Base-by-base conservation (phyloP, 2,329 filamentous ascomycete species). In the Massarina eburnea region DNA sequence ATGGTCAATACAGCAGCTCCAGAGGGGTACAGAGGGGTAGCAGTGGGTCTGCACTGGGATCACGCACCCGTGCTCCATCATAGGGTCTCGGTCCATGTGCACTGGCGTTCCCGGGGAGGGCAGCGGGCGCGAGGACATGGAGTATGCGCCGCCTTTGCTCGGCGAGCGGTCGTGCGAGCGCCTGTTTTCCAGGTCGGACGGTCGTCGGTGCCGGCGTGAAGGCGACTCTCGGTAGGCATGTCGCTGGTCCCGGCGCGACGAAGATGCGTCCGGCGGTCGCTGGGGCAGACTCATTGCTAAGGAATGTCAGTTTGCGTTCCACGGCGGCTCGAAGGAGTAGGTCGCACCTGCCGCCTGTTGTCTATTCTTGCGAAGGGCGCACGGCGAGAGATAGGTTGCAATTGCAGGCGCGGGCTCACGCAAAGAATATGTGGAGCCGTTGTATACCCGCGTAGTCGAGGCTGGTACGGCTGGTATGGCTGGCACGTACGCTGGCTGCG, bases 151-250 rank as follows among this genome's bases (percentile, higher is more conserved):
- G 51, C 69, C 67, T 49, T 70, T 33, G 37, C 37, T 30, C 14
- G 22, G 20, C 17, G 57, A 54, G 21, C 57, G 58, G 51, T 72
- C 64, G 55, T 76, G 73, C 15, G 68, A 67, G 44, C 81, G 84
- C 29, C 84, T 76, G 48, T 59, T 68, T 67, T 95, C 90, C 60
- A 88, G 75, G 65, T 95, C 89, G 46, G 80, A 79, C 38, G 83
- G 81, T 45, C 74, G 76, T 57, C 86, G 83, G 9, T 30, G 27
- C 53, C 86, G 83, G 61, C 87, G 82, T 43, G 84, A 82, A 20
- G 82, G 80, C 34, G 86, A 85, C 54, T 84, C 83, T 58, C 85
- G 80, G 70, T 88, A 89, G 46, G 81, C 75, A 61, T 76, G 60
- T 40, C 63, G 59, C 45, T 67, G 49, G 45, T 62, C 60, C 21